Evolutionary conservation across 2,329 filamentous ascomycete genomes (phyloP).

Genomic region (Ophiobolus disseminans): DNA sequence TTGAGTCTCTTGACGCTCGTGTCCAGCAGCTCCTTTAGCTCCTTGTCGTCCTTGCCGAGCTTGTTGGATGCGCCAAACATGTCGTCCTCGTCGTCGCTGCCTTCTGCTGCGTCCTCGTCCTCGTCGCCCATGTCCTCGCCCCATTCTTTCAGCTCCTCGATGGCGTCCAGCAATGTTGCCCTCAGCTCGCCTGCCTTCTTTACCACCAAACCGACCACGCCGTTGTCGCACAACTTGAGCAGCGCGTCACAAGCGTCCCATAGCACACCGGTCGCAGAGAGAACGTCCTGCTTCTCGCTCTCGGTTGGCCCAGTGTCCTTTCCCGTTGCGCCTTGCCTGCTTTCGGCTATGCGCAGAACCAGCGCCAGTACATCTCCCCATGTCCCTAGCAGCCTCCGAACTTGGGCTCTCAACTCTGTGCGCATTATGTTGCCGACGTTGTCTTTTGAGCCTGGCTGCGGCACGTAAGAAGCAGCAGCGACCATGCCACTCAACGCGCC

Average conservation of each 20-base stretch:
- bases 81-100: slow-evolving; percentile 64
- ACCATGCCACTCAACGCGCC: slow-evolving; percentile 77
- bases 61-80: slow-evolving; percentile 68
- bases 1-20: slow-evolving; percentile 69
- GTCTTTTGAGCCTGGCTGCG: slow-evolving; percentile 22
- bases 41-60: slow-evolving; percentile 66
- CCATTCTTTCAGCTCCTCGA: slow-evolving; percentile 89
- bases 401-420: slow-evolving; percentile 67
- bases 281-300: slow-evolving; percentile 52
- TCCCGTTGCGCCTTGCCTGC: slow-evolving; percentile 45
- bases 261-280: slow-evolving; percentile 74
- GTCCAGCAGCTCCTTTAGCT: slow-evolving; percentile 72
- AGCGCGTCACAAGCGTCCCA: slow-evolving; percentile 86
- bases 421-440: slow-evolving; percentile 59
- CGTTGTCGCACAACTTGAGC: slow-evolving; percentile 67
- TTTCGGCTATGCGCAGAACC: slow-evolving; percentile 66
- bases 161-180: slow-evolving; percentile 79
- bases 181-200: slow-evolving; percentile 76
- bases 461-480: slow-evolving; percentile 56
- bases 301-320: slow-evolving; percentile 31
- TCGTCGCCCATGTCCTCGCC: slow-evolving; percentile 73
- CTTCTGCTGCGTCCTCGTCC: slow-evolving; percentile 50
- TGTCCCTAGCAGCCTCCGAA: slow-evolving; percentile 67
- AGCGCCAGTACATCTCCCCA: slow-evolving; percentile 66
- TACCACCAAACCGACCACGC: slow-evolving; percentile 73